phyloP scores from a whole-genome alignment of 768 basidiomycete genomes.

The Pholiota conissans region DNA sequence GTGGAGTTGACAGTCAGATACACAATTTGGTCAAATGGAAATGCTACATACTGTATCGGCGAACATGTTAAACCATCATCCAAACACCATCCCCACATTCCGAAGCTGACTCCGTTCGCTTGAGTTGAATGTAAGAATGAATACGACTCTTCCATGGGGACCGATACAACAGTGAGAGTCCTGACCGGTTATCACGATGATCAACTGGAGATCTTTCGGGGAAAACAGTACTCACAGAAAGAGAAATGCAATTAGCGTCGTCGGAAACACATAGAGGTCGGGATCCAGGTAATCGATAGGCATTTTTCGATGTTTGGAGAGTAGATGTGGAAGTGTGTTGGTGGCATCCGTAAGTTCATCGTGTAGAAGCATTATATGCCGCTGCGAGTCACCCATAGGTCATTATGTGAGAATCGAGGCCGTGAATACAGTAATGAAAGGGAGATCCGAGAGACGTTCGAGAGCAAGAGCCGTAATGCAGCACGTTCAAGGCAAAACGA shows the following conservation, averaged over 20 bases:
- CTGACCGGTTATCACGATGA: constrained; percentile 11
- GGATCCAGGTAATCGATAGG: constrained; percentile 19
- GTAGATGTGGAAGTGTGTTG: too few relatives aligned
- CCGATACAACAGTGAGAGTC: constrained; percentile 33
- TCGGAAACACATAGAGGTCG: constrained; percentile 23
- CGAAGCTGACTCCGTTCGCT: constrained; percentile 38
- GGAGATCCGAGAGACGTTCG: too few relatives aligned
- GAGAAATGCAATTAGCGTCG: constrained; percentile 26
- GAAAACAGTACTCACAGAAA: constrained; percentile 22
- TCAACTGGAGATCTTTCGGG: background rate
- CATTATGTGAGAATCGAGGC: too few relatives aligned
- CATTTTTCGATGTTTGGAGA: too few relatives aligned
- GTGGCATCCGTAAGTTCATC: too few relatives aligned
- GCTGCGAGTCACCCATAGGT: too few relatives aligned
- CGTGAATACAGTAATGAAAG: too few relatives aligned
- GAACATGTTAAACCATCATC: constrained; percentile 30
- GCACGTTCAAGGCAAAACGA: too few relatives aligned
- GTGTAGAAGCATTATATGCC: too few relatives aligned
- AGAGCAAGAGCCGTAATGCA: too few relatives aligned
- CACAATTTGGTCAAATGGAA: background rate
- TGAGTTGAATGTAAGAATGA: constrained; percentile 38
- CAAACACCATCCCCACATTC: constrained; percentile 44
- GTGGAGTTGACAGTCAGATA: background rate
- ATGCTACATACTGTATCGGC: constrained; percentile 27
- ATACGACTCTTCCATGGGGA: constrained; percentile 29